These are phyloP conservation scores for Plantago major DNA, from an alignment of 257 asterid species.

Conservation along the genomic window DNA sequence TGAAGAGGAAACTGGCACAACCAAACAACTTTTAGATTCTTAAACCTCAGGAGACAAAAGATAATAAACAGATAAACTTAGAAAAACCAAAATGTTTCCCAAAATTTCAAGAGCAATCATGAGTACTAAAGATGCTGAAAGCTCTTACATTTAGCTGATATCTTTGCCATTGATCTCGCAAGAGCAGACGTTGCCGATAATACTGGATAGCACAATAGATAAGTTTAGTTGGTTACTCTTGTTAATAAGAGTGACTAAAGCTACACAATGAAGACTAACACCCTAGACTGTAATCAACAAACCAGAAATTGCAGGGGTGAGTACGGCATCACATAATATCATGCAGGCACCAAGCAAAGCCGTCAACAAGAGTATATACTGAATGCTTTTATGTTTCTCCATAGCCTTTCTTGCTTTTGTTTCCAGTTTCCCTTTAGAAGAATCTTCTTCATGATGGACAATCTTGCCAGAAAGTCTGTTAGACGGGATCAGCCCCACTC, in stretches of 20 bases:
- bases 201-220: slow-evolving; percentile 38
- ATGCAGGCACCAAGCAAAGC: slow-evolving; percentile 93
- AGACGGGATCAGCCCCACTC: slow-evolving; percentile 77
- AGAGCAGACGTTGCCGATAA: slow-evolving; percentile 74
- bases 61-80: not conserved
- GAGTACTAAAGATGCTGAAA: not conserved
- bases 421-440: slow-evolving; percentile 38
- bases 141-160: slow-evolving; percentile 55
- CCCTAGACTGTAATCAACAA: slow-evolving; percentile 19
- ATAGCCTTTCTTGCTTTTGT: slow-evolving; percentile 64
- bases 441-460: slow-evolving; percentile 43
- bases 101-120: too few relatives aligned
- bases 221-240: slow-evolving; percentile 1
- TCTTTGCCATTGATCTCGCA: slow-evolving; percentile 65
- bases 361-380: slow-evolving; percentile 56
- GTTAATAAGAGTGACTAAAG: slow-evolving; percentile 4
- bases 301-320: slow-evolving; percentile 96
- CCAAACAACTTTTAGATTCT: slow-evolving; percentile 18
- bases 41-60: not conserved
- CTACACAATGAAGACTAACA: not conserved
- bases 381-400: slow-evolving; percentile 65
- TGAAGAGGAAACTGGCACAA: slow-evolving; percentile 50
- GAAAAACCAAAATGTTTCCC: not conserved
- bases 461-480: slow-evolving; percentile 44
- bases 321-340: slow-evolving; percentile 79